Conservation (phyloP, 352 stramenopile genomes). For the Globisporangium sylvaticum region DNA sequence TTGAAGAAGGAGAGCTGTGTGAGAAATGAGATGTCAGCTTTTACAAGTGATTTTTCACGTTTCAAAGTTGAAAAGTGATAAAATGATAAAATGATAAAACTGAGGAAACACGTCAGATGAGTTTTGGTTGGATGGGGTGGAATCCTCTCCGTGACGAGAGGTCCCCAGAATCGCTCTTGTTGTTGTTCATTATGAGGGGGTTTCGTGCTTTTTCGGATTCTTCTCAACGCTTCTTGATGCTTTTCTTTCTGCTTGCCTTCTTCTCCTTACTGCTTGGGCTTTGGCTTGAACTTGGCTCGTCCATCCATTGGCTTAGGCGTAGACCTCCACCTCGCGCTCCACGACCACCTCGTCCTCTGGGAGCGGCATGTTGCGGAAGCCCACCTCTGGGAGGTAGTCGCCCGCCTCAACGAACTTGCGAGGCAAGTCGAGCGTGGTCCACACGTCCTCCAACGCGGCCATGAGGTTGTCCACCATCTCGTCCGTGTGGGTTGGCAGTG, state of each 20-base stretch:
- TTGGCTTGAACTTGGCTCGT: no score
- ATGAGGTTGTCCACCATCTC: conserved; percentile 88
- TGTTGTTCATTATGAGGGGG: conserved; percentile 1
- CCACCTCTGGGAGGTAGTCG: conserved; percentile 77
- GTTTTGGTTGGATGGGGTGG: not conserved
- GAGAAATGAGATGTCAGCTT: not conserved
- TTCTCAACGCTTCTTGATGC: conserved; percentile 8
- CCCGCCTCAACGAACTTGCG: conserved; percentile 56
- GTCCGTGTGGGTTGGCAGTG: conserved; percentile 81
- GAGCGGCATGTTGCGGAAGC: conserved; percentile 64
- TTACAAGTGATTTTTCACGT: not conserved
- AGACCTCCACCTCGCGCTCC: conserved; percentile 32
- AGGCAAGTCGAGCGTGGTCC: conserved; percentile 78
- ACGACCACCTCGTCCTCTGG: conserved; percentile 42
- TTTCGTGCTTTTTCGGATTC: conserved; percentile 5
- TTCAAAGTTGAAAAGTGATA: not conserved
- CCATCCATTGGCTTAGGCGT: conserved; percentile 21
- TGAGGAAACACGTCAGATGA: not conserved
- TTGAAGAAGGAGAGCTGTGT: not conserved
- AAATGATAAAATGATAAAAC: not conserved
- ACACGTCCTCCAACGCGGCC: conserved; percentile 79
- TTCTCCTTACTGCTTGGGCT: not conserved
- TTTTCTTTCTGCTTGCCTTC: not conserved
- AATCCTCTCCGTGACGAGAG: not conserved
- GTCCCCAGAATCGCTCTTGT: conserved; percentile 1